Evolutionary conservation across 1,284 basidiomycete species (phyloP).

Genomic region (Inonotus obliquus): DNA sequence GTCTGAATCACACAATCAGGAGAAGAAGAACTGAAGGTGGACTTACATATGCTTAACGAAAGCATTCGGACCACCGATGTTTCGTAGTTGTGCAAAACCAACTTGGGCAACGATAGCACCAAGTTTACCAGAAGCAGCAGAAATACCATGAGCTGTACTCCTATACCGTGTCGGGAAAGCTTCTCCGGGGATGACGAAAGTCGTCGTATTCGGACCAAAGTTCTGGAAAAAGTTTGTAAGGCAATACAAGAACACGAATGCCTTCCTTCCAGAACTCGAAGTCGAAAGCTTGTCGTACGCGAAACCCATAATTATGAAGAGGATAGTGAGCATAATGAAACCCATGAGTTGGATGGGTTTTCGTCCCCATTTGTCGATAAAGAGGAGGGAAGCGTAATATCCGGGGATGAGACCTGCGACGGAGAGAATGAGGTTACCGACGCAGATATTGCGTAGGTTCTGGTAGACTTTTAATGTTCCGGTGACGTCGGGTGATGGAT

Average conservation of each 20-base stretch:
- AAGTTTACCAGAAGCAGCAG: conserved; percentile 62
- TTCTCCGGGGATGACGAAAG: conserved; percentile 68
- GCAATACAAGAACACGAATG: conserved; percentile 62
- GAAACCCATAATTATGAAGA: conserved; percentile 52
- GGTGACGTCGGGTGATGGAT: conserved; percentile 18
- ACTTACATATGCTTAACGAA: conserved; percentile 36
- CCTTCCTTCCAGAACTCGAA: conserved; percentile 32
- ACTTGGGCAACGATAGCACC: conserved; percentile 68
- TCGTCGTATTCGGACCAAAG: conserved; percentile 72
- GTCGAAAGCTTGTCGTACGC: conserved; percentile 50
- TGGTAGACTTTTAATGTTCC: conserved; percentile 26
- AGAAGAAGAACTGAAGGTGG: background rate
- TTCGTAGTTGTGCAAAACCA: conserved; percentile 45
- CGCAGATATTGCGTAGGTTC: conserved; percentile 30
- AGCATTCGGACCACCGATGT: conserved; percentile 43
- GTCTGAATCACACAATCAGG: background rate
- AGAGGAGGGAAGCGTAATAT: conserved; percentile 43
- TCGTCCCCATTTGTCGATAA: conserved; percentile 50
- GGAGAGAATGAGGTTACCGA: conserved; percentile 42
- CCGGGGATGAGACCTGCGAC: conserved; percentile 49
- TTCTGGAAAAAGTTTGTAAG: conserved; percentile 53
- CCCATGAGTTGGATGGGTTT: conserved; percentile 56
- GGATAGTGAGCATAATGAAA: conserved; percentile 47
- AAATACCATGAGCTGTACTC: conserved; percentile 68
- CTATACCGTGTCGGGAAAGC: conserved; percentile 73